These are phyloP conservation scores for Bipolaris cookei DNA, from an alignment of 2,329 filamentous ascomycete species.

Conservation along the genomic window DNA sequence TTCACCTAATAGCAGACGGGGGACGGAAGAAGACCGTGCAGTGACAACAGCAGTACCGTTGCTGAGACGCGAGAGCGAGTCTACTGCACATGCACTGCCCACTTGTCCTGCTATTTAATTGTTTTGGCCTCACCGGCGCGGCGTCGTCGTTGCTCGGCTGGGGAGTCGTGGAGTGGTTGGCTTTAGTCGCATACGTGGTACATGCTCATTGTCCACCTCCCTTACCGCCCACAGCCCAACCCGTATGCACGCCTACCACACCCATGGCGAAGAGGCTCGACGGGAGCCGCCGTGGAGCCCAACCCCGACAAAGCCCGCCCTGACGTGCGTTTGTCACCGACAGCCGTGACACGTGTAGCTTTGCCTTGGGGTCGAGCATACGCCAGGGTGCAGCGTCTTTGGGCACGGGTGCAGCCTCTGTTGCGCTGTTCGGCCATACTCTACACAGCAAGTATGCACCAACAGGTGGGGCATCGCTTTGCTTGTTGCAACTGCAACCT, in stretches of 20 bases:
- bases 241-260: constrained; percentile 14
- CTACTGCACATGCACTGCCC: constrained; percentile 14
- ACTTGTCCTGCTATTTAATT: constrained; percentile 20
- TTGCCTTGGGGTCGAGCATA: background rate
- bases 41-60: constrained; percentile 9
- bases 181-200: constrained; percentile 28
- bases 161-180: background rate
- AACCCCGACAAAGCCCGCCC: constrained; percentile 15
- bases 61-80: constrained; percentile 12
- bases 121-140: constrained; percentile 6
- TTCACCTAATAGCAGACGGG: constrained; percentile 16
- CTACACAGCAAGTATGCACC: background rate
- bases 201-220: constrained; percentile 21
- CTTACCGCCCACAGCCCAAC: constrained; percentile 27
- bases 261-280: constrained; percentile 21
- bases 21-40: background rate
- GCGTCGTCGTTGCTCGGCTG: background rate
- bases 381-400: constrained; percentile 5
- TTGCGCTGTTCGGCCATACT: constrained; percentile 7
- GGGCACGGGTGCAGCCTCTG: constrained; percentile 1
- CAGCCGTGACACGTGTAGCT: constrained; percentile 28
- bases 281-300: constrained; percentile 28
- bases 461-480: background rate
- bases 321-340: constrained; percentile 6
- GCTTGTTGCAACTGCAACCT: background rate